Percentiles rank a stretch among this genome's conserved stretches.
Evolutionary conservation across 331 rosid genomes (phyloP).

Genomic region (Acacia pycnantha): DNA sequence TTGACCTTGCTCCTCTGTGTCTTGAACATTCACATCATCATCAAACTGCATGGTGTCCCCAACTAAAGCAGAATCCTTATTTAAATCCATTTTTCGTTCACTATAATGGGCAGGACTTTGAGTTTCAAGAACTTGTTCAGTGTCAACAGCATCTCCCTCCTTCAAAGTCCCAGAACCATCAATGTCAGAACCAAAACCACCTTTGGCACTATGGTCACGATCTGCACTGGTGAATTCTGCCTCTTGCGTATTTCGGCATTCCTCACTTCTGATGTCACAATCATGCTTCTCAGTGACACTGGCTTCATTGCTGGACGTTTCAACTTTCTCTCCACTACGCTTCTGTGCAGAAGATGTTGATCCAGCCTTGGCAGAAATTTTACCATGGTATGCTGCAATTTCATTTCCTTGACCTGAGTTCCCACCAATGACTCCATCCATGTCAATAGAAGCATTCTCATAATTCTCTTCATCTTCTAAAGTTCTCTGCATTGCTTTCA

Average conservation of each 20-base stretch:
- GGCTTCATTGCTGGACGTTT: constrained; percentile 67
- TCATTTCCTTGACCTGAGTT: constrained; percentile 39
- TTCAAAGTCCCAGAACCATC: constrained; percentile 53
- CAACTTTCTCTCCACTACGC: constrained; percentile 42
- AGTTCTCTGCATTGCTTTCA: constrained; percentile 90
- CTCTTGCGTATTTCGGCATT: constrained; percentile 70
- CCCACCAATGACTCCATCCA: constrained; percentile 48
- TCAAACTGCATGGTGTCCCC: constrained; percentile 86
- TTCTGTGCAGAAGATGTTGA: constrained; percentile 55
- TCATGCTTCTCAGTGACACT: constrained; percentile 84
- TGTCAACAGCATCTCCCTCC: constrained; percentile 67
- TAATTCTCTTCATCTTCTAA: constrained; percentile 91
- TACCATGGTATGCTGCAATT: constrained; percentile 37
- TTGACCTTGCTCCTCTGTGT: constrained; percentile 56
- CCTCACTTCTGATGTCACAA: constrained; percentile 62
- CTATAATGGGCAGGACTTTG: constrained; percentile 64
- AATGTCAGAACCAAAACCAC: constrained; percentile 70
- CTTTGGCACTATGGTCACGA: constrained; percentile 53
- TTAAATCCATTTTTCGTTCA: constrained; percentile 54
- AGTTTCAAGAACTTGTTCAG: constrained; percentile 71
- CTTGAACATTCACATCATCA: constrained; percentile 61
- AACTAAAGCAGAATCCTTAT: constrained; percentile 39
- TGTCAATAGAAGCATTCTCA: constrained; percentile 73
- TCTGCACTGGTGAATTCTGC: constrained; percentile 77
- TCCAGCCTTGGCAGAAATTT: constrained; percentile 48